These are phyloP conservation scores for Coemansia sp. DNA, from an alignment of 192 early-diverging fungal species.

Conservation along the genomic window DNA sequence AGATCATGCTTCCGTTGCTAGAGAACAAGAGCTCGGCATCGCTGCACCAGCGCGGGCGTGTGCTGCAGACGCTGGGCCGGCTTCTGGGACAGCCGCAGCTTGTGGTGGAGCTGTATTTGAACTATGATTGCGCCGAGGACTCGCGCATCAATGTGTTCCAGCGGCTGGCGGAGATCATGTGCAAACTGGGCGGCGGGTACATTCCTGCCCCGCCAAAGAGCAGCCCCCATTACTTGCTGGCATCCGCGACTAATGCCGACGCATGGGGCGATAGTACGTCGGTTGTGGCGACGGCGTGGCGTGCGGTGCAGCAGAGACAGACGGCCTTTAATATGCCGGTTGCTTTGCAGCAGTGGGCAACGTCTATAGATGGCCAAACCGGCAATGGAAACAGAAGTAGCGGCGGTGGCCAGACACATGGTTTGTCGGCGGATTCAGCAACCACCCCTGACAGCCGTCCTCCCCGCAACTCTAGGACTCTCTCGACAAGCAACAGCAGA, in stretches of 20 bases:
- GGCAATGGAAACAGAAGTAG: too few relatives aligned
- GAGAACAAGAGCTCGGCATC: conserved; percentile 68
- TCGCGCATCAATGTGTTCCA: conserved; percentile 88
- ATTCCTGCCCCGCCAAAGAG: conserved; percentile 21
- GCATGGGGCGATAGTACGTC: conserved; percentile 17
- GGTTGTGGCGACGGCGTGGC: conserved; percentile 34
- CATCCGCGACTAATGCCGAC: conserved; percentile 14
- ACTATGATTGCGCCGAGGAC: conserved; percentile 89
- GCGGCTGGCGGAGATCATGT: conserved; percentile 63
- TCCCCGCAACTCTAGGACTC: conserved; percentile 10
- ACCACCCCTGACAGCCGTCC: not conserved
- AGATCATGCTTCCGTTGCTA: conserved; percentile 85
- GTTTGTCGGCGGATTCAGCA: not conserved
- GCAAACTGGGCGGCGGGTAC: conserved; percentile 31
- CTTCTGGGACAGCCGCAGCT: conserved; percentile 73
- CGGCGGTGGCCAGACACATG: not conserved
- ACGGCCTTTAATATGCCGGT: conserved; percentile 37
- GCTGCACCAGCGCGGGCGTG: conserved; percentile 65
- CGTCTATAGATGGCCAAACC: not conserved
- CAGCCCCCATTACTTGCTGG: conserved; percentile 38
- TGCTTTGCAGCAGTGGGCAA: not conserved
- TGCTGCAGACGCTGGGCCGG: conserved; percentile 68
- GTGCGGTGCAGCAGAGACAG: conserved; percentile 43
- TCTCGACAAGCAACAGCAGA: conserved; percentile 14
- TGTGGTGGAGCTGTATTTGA: conserved; percentile 89